These are phyloP conservation scores for Chamaenerion angustifolium DNA, from an alignment of 345 rosid genomes.

Conservation along the genomic window DNA sequence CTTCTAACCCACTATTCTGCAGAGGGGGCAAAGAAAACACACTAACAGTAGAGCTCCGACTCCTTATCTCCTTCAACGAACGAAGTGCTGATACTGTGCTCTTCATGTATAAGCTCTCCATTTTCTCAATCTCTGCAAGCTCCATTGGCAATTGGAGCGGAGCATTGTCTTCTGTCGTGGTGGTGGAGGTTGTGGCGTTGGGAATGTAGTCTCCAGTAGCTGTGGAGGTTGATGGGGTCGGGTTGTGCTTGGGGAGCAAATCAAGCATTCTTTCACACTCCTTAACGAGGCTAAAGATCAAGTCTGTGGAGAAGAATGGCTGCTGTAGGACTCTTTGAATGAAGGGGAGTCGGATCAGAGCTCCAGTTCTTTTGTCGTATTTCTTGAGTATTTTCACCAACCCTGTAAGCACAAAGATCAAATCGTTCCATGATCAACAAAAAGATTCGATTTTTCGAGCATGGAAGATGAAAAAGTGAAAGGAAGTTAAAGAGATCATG, in stretches of 20 bases:
- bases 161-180: conserved; percentile 9
- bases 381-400: conserved; percentile 87
- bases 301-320: conserved; percentile 87
- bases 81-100: conserved; percentile 69
- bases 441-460: background rate
- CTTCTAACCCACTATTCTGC: conserved; percentile 49
- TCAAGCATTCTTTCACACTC: conserved; percentile 81
- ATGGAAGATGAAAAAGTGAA: no score
- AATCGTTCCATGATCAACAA: background rate
- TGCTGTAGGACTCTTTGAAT: conserved; percentile 81
- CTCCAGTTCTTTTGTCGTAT: conserved; percentile 91
- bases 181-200: conserved; percentile 27
- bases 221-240: conserved; percentile 15
- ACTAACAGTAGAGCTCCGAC: conserved; percentile 76
- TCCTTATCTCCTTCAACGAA: conserved; percentile 65
- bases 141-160: conserved; percentile 29
- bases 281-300: conserved; percentile 69
- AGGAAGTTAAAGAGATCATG: no score
- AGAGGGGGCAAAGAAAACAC: conserved; percentile 78
- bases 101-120: conserved; percentile 73
- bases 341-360: conserved; percentile 77
- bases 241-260: conserved; percentile 26
- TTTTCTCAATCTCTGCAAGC: conserved; percentile 44
- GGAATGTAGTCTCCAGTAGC: conserved; percentile 16
- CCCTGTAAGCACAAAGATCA: conserved; percentile 26